A percentile compares a stretch with the other conserved stretches of the same genome.
Evolutionary conservation across 345 rosid species (phyloP).

Genomic region (Eucalyptus marginata): DNA sequence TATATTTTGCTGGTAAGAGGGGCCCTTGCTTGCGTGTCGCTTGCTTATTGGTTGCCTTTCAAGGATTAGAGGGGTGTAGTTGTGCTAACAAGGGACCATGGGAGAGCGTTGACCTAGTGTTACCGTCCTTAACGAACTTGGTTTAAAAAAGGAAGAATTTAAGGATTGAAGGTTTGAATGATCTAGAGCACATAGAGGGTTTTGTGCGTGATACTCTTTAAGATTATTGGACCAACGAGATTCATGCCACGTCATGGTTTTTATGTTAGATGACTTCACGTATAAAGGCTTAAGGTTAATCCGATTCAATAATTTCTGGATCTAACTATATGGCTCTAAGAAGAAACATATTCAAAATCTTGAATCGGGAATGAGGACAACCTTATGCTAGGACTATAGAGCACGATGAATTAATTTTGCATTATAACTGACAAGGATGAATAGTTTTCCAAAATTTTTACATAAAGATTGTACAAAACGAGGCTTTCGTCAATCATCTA

Average conservation of each 20-base stretch:
- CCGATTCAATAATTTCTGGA: not conserved
- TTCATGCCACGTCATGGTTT: accelerated
- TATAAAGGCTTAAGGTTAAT: not conserved
- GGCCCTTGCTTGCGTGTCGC: not conserved
- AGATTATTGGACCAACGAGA: not conserved
- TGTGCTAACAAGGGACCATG: not conserved
- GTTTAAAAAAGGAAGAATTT: not conserved
- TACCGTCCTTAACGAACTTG: not conserved
- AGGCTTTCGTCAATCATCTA: too few relatives aligned
- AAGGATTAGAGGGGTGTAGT: not conserved
- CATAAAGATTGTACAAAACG: not conserved
- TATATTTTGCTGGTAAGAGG: not conserved
- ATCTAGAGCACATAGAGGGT: not conserved
- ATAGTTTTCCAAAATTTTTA: too few relatives aligned
- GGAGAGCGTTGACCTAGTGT: not conserved
- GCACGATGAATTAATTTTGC: not conserved
- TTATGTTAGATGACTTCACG: not conserved
- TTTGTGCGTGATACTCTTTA: not conserved
- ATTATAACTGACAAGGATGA: not conserved
- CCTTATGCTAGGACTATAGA: not conserved
- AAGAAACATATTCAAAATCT: not conserved
- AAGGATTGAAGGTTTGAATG: not conserved
- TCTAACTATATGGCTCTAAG: not conserved
- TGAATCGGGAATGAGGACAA: not conserved
- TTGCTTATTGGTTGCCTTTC: not conserved